Base-by-base conservation (phyloP, 2,329 filamentous ascomycete species). In the Aspergillus luchuensis region DNA sequence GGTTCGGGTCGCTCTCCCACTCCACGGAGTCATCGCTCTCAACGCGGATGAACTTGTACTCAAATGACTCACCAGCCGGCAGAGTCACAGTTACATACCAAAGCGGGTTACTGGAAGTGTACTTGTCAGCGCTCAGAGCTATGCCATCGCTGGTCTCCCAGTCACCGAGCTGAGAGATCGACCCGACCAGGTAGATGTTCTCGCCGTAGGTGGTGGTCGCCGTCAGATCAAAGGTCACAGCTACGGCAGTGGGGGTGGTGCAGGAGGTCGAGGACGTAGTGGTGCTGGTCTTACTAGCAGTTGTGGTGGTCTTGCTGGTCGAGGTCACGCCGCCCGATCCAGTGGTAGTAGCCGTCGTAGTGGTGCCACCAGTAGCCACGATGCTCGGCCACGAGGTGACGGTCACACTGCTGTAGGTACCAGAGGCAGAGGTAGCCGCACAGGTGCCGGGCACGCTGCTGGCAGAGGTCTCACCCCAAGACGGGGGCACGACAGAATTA, bases 41-140 rank as follows among this genome's bases (percentile, higher is more conserved):
- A 13, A 88, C 80, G 25, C 84, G 83, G 66, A 91, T 84, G 69
- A 86, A 92, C 79, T 91, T 91, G 74, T 91, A 91, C 76, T 86
- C 70, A 51, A 91, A 78, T 6, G 73, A 77, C 60, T 79, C 78
- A 1, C 87, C 88, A 0, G 84, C 79, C 1, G 79, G 73, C 11
- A 92, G 75, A 2, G 75, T 78, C 33, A 91, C 70, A 0, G 83
- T 84, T 0, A 72, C 81, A 50, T 76, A 81, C 90, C 90, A 92
- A 8, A 90, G 67, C 1, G 84, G 85, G 66, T 89, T 85, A 33
- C 71, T 76, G 1, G 75, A 65, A 0, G 86, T 88, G 71, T 92
- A 92, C 13, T 79, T 69, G 11, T 76, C 78, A 1, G 89, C 85
- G 50, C 80, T 84, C 21, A 92, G 78, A 0, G 84, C 70, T 1